These are phyloP conservation scores for Cladorrhinum sp. DNA, from an alignment of 2,329 filamentous ascomycete genomes.

Conservation along the genomic window DNA sequence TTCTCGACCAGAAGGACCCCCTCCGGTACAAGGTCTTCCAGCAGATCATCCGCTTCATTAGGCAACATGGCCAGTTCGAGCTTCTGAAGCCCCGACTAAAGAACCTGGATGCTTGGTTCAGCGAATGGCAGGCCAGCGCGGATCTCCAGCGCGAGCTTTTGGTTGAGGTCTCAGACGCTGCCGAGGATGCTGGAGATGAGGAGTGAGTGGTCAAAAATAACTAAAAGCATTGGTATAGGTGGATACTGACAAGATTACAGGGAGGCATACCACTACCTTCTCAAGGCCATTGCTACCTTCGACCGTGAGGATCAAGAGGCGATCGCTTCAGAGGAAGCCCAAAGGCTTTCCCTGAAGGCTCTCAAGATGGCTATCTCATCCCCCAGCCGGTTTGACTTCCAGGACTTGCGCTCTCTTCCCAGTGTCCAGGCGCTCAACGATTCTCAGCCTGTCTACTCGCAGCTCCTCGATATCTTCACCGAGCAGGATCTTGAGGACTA, in stretches of 20 bases:
- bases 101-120: slow-evolving; percentile 77
- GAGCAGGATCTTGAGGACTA: slow-evolving; percentile 94
- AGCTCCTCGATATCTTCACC: slow-evolving; percentile 92
- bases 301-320: slow-evolving; percentile 55
- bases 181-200: slow-evolving; percentile 72
- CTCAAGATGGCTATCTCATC: slow-evolving; percentile 53
- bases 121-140: slow-evolving; percentile 76
- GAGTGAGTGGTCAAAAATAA: slow-evolving; percentile 53
- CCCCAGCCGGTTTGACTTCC: slow-evolving; percentile 64
- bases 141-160: slow-evolving; percentile 84
- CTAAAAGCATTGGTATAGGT: background rate
- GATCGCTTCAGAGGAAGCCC: slow-evolving; percentile 57
- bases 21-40: slow-evolving; percentile 88
- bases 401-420: slow-evolving; percentile 77
- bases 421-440: slow-evolving; percentile 83
- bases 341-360: slow-evolving; percentile 57
- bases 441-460: slow-evolving; percentile 79
- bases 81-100: slow-evolving; percentile 79
- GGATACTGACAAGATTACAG: slow-evolving; percentile 33
- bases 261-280: slow-evolving; percentile 64
- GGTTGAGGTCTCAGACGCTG: slow-evolving; percentile 76
- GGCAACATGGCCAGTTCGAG: slow-evolving; percentile 73
- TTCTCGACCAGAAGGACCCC: slow-evolving; percentile 71
- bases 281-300: slow-evolving; percentile 61
- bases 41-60: slow-evolving; percentile 81